Percentiles rank a stretch among this genome's conserved stretches.
Evolutionary conservation across 768 basidiomycete genomes (phyloP).

Genomic region (Crucibulum laeve): DNA sequence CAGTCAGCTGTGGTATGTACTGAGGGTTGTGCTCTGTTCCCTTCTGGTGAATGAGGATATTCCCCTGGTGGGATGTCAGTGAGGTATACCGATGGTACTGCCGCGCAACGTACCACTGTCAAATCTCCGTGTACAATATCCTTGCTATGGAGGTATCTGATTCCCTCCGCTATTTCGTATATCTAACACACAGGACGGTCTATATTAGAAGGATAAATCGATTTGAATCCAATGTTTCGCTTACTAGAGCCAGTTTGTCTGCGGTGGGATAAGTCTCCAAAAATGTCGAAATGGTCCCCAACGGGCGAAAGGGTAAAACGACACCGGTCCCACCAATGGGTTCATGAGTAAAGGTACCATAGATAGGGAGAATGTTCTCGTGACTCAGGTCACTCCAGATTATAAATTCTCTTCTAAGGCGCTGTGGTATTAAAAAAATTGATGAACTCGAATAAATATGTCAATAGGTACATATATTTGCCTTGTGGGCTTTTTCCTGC

Average conservation of each 20-base stretch:
- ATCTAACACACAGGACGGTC: constrained; percentile 2
- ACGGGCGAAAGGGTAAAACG: neutral
- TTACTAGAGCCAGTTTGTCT: neutral
- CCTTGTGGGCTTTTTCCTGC: neutral
- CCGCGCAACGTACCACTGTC: neutral
- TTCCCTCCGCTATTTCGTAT: constrained; percentile 1
- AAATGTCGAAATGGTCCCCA: neutral
- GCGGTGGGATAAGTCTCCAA: neutral
- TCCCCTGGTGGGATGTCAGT: neutral
- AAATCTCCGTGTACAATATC: constrained; percentile 1
- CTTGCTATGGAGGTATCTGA: neutral
- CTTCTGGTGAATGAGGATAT: too few relatives aligned
- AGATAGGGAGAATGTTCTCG: neutral
- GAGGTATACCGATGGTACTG: too few relatives aligned
- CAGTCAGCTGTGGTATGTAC: neutral
- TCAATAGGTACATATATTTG: neutral
- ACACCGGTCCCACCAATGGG: neutral
- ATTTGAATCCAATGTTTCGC: neutral
- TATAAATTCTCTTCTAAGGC: neutral
- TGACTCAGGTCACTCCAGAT: neutral
- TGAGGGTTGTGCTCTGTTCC: neutral
- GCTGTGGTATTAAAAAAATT: neutral
- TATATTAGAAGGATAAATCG: neutral
- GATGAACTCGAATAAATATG: neutral
- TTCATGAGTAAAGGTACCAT: neutral